Evolutionary conservation across 2,329 filamentous ascomycete genomes (phyloP), one percentile per base, ranked within the genome.

Genomic region (Penicillium sp.): DNA sequence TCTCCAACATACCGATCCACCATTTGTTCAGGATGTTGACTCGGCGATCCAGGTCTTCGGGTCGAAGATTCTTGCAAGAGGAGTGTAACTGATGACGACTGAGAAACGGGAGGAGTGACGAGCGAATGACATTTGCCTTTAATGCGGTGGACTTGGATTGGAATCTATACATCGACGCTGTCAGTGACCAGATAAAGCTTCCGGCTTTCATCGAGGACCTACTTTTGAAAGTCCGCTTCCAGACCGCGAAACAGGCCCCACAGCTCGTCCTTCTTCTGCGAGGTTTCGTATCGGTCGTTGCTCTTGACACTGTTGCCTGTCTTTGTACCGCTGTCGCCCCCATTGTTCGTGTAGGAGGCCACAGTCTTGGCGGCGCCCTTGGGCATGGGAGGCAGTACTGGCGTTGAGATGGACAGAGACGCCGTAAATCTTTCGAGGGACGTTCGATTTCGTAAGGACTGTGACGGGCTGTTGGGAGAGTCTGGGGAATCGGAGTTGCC

Each of bases 21-120:
- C 90, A 96, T 63, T 88, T 90, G 65, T 93, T 88, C 49, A 95
- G 72, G 41, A 94, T 88, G 39, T 82, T 83, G 2, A 86, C 80
- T 50, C 90, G 80, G 33, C 86, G 80, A 60, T 96, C 90, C 39
- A 95, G 70, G 64, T 95, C 88, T 70, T 95, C 88, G 2, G 88
- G 77, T n/a, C 80, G 74, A 39, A 95, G 73, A 12, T 66, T 73
- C 53, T 74, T 75, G 58, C 81, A 85, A 7, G 86, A 88, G 1
- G 80, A 72, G 60, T 91, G 84, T 32, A 78, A 72, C 50, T 80
- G 78, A 58, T 90, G 84, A 44, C 79, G 83, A 48, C 82, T 79
- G 38, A 96, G 72, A 59, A 95, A 95, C 0, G 89, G 87, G 13
- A 95, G 69, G 4, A 95, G 75, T 1, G 80, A 76, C 6, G 77